phyloP scores from a whole-genome alignment of 2,329 filamentous ascomycete genomes.

The Cercospora janseana region DNA sequence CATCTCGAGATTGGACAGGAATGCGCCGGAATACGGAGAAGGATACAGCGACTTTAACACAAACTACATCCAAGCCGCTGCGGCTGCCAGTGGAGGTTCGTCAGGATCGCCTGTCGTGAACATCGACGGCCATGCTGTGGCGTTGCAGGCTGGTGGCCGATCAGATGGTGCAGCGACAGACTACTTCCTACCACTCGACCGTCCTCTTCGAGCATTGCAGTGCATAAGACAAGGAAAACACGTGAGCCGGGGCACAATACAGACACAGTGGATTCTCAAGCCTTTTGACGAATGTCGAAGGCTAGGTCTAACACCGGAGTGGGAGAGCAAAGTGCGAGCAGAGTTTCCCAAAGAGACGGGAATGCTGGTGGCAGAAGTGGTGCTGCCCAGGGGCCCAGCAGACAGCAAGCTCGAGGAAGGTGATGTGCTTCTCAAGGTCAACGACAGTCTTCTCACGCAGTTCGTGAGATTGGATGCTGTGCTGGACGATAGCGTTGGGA shows the following conservation, averaged over 20 bases:
- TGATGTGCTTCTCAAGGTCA: conserved; percentile 89
- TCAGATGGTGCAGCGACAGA: conserved; percentile 95
- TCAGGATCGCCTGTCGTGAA: conserved; percentile 98
- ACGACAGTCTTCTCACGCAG: conserved; percentile 86
- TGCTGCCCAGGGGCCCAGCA: conserved; percentile 85
- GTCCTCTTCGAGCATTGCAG: conserved; percentile 80
- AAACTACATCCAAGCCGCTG: conserved; percentile 96
- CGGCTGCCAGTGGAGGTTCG: conserved; percentile 91
- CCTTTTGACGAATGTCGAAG: conserved; percentile 95
- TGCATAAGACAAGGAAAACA: conserved; percentile 74
- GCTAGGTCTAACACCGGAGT: conserved; percentile 77
- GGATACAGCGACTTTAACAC: conserved; percentile 97
- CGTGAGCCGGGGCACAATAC: conserved; percentile 91
- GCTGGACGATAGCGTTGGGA: conserved; percentile 80
- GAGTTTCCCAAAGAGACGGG: conserved; percentile 90
- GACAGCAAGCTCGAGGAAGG: conserved; percentile 87
- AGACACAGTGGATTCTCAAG: conserved; percentile 95
- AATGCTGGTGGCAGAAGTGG: conserved; percentile 94
- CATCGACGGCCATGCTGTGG: conserved; percentile 86
- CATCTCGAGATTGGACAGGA: conserved; percentile 91
- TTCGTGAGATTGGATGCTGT: conserved; percentile 91
- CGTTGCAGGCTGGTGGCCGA: conserved; percentile 88
- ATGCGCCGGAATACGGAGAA: conserved; percentile 95
- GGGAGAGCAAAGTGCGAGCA: conserved; percentile 81
- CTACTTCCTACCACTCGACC: conserved; percentile 92